Base-by-base conservation (phyloP, 768 basidiomycete genomes). In the Lactarius hengduanensis region DNA sequence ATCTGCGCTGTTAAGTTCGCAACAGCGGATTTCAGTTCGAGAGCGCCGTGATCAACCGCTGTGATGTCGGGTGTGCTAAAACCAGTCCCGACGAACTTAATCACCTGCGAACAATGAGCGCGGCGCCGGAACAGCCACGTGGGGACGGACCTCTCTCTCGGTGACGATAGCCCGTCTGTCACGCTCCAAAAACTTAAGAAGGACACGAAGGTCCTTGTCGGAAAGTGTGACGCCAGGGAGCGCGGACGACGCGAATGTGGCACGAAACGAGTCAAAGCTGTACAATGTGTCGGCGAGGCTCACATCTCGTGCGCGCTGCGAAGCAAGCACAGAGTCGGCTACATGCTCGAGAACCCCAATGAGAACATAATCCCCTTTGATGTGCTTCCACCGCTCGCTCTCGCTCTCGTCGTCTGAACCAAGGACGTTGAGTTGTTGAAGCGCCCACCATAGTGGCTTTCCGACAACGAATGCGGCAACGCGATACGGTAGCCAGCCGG, bases 361-460 rank as follows among this genome's bases (percentile, higher is more conserved):
- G 36, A 91, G 74, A 16, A 93, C 88, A 72, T 92, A 91, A 53
- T 89, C 86, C 10, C 91, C 92, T 74, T 80, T 85, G 75, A 89
- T 69, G 69, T 75, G 67, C 76, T 82, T 78, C 88, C 85, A 86
- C 63, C 78, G 75, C 62, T 81, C 78, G 8, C 72, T 71, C 45
- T 82, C 80, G 45, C 77, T 77, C 30, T 80, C 77, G 2, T 89
- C 88, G 57, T 91, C 89, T 3, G 77, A 73, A 22, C 84, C 84
- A 8, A 90, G 84, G 4, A 94, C 77, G 30, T 86, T 88, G n/a
- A 88, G 78, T 69, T 91, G 91, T 68, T 89, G 86, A 64, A 95
- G 82, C 3, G 89, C 87, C 93, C 93, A 95, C 90, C 89, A 92
- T 2, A 95, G 78, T 3, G 93, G 92, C 71, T 85, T 86, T 8